These are phyloP conservation scores for Ophiostoma ulmi DNA, from an alignment of 2,329 filamentous ascomycete genomes.

Conservation along the genomic window DNA sequence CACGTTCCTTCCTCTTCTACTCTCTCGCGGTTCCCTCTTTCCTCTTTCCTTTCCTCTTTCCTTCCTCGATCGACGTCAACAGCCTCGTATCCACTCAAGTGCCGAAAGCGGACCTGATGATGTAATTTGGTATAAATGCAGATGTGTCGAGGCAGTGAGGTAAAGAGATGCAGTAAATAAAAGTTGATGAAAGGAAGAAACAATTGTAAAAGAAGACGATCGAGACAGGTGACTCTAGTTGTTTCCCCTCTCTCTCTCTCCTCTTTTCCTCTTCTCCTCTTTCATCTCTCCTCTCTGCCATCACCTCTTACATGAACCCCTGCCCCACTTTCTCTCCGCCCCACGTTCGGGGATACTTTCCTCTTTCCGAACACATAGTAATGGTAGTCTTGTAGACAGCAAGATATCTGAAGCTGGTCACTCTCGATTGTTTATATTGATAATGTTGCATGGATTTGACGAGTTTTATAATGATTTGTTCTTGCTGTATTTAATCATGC, in stretches of 20 bases:
- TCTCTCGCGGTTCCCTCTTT: not conserved
- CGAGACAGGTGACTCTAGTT: not conserved
- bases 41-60: not conserved
- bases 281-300: not conserved
- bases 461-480: no score
- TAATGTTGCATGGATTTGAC: no score
- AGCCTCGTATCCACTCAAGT: constrained; percentile 6
- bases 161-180: not conserved
- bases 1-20: not conserved
- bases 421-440: no score
- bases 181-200: not conserved
- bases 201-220: not conserved
- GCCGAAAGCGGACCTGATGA: constrained; percentile 2
- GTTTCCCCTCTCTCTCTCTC: not conserved
- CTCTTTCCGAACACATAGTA: not conserved
- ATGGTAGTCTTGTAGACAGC: no score
- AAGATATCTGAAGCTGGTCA: no score
- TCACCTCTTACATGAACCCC: not conserved
- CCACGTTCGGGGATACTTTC: not conserved
- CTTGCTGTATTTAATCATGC: no score
- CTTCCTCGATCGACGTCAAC: not conserved
- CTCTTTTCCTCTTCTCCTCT: not conserved
- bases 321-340: not conserved
- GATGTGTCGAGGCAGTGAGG: not conserved
- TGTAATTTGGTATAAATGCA: not conserved